A percentile compares a stretch with the other conserved stretches of the same genome.
phyloP scores from a whole-genome alignment of 345 rosid species.

The Carallia pectinifolia region DNA sequence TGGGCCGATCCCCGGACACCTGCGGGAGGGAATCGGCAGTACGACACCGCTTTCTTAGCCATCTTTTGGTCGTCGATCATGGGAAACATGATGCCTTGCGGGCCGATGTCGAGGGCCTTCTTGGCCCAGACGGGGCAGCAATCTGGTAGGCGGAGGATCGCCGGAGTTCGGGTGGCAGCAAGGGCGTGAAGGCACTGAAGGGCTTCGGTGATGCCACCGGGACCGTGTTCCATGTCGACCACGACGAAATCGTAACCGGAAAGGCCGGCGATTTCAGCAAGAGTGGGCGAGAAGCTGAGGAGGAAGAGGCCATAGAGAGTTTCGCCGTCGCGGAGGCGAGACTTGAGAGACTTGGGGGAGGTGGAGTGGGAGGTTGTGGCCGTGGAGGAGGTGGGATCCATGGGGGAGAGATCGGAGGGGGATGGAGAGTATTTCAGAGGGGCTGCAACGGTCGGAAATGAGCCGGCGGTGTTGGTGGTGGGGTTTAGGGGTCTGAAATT shows the following conservation, averaged over 20 bases:
- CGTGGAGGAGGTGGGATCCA: conserved; percentile 9
- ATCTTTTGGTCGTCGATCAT: conserved; percentile 66
- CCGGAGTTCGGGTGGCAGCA: conserved; percentile 51
- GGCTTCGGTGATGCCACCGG: conserved; percentile 75
- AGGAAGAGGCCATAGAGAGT: conserved; percentile 81
- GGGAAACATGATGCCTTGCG: conserved; percentile 90
- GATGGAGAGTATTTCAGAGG: conserved; percentile 27
- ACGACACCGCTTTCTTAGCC: conserved; percentile 75
- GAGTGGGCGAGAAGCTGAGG: conserved; percentile 82
- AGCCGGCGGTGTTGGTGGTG: not conserved
- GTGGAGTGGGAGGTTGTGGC: conserved; percentile 7
- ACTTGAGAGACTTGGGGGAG: conserved; percentile 43
- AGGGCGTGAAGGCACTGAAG: conserved; percentile 69
- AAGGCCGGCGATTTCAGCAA: conserved; percentile 82
- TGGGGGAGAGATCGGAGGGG: conserved; percentile 33
- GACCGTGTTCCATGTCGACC: conserved; percentile 96
- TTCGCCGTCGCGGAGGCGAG: conserved; percentile 71
- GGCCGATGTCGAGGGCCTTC: conserved; percentile 88
- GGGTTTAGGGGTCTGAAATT: conserved; percentile 30
- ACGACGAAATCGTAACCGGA: conserved; percentile 89
- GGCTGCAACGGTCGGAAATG: conserved; percentile 22
- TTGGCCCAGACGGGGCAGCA: conserved; percentile 70
- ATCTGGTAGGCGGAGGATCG: conserved; percentile 81
- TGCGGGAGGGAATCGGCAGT: conserved; percentile 73
- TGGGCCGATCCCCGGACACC: conserved; percentile 90